Base-by-base conservation (phyloP, 106 monocot species). In the Apostasia shenzhenica region DNA sequence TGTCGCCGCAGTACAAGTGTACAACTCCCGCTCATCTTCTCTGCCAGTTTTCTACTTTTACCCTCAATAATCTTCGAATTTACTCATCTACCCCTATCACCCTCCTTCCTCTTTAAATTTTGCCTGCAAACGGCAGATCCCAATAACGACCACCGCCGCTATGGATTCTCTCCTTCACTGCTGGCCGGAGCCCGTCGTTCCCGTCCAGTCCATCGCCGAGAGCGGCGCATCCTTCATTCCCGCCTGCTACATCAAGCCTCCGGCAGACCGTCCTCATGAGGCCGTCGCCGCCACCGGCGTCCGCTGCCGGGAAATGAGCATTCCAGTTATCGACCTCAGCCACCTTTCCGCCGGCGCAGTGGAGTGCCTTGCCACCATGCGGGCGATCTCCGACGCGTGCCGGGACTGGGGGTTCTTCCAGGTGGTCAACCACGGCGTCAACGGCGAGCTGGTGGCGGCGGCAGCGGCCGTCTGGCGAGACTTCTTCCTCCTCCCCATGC, bases 371-470 rank as follows among this genome's bases (percentile, higher is more conserved):
- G 67, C 49, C 48, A 57, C 72, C 38, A 39, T 72, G 45, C 45
- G 49, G 37, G 72, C 54, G 12, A 55, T 90, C 8, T 5, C 70
- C 1, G 68, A 76, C 4, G 90, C 86, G 1, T 78, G 80, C 78
- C 52, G 63, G 13, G 75, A 86, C 14, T 90, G 86, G 90, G 90
- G 90, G 3, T 86, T 90, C 83, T 83, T 90, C 63, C 85, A 83
- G 55, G 81, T 83, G 40, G 83, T 82, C 55, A 86, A 86, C 76
- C 86, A 90, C 26, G 90, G 90, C 8, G 76, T 90, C 40, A 59
- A 69, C 42, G 77, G 57, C 0, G 58, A 69, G 45, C 75, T 83
- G 45, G 67, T 86, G 59, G 38, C 46, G 45, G 5, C 62, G 13
- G 57, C 59, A 43, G 50, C 57, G 54, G 81, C 70, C 39, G 67